phyloP scores from a whole-genome alignment of 495 filamentous ascomycete species.

The Cladorrhinum samala region DNA sequence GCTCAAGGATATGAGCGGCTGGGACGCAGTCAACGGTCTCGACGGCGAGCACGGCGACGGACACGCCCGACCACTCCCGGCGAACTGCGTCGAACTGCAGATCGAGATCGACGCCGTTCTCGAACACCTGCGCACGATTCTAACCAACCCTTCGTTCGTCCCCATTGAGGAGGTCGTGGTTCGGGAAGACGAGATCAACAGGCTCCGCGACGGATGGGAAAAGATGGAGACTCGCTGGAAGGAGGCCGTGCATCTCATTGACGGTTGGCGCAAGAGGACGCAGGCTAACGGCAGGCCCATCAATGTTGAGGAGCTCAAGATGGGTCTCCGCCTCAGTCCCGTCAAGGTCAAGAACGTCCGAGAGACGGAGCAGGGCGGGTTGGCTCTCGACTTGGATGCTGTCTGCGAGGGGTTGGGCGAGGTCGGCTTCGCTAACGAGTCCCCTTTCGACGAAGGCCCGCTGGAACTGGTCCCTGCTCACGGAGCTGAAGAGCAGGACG shows the following conservation, averaged over 20 bases:
- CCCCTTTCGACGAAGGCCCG: slow-evolving; percentile 17
- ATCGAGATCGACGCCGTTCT: slow-evolving; percentile 66
- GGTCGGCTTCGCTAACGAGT: slow-evolving; percentile 1
- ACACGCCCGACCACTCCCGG: slow-evolving; percentile 42
- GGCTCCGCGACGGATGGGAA: slow-evolving; percentile 78
- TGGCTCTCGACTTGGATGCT: slow-evolving; percentile 31
- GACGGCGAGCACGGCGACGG: slow-evolving; percentile 23
- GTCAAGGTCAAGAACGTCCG: slow-evolving; percentile 49
- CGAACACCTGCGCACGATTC: slow-evolving; percentile 68
- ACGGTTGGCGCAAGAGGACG: slow-evolving; percentile 85
- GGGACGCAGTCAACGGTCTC: slow-evolving; percentile 32
- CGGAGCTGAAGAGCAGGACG: slow-evolving; percentile 14
- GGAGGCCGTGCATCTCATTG: slow-evolving; percentile 84
- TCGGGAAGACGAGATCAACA: slow-evolving; percentile 80
- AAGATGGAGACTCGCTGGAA: slow-evolving; percentile 87
- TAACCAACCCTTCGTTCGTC: slow-evolving; percentile 94
- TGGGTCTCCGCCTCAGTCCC: slow-evolving; percentile 63
- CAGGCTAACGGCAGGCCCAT: slow-evolving; percentile 70
- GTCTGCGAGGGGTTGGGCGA: slow-evolving; percentile 36
- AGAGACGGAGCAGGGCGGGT: slow-evolving; percentile 33
- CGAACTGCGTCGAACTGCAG: slow-evolving; percentile 67
- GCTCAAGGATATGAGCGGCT: slow-evolving; percentile 73
- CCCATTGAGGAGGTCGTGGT: slow-evolving; percentile 89
- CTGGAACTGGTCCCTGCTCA: slow-evolving; percentile 20
- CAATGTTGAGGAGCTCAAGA: slow-evolving; percentile 74